Evolutionary conservation across 768 basidiomycete species (phyloP), one percentile per base, ranked within the genome.

Genomic region (Kwoniella dejecticola): DNA sequence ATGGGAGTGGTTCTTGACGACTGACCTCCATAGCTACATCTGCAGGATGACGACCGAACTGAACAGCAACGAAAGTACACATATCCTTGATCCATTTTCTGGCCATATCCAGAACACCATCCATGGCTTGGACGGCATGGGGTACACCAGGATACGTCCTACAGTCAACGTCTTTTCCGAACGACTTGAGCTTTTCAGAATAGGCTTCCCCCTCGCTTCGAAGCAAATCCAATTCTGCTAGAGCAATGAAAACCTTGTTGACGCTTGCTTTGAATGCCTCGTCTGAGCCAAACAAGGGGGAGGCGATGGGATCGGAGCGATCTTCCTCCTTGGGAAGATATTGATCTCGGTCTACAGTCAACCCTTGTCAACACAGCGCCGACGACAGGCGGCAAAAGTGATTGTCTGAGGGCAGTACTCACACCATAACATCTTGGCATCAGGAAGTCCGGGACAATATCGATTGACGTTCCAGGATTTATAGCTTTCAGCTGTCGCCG

Each of bases 341-440:
- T 68, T 64, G 58, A 23, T 64, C 58, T 2, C 63, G 63, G 29
- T 64, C 63, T 64, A n/a, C 6, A 55, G 52, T 7, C 15, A 15
- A 36, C 33, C 33, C 7, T 36, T 7, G 7, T 36, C 33, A 36
- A 36, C 15, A 36, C 33, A n/a, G n/a, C n/a, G 33, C 7, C 33
- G 7, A 36, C 7, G 7, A 36, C 41, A 42, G 10, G 8, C 41
- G 7, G 10, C 5, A 13, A 19, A 19, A 12, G 11, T 42, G 12
- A 17, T 2, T 15, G 12, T 6, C 23, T 4, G 29, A 13, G 30
- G 21, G 10, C 15, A 11, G 1, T 82, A 72, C 29, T 84, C 80
- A 83, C 87, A 90, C 89, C 89, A 90, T 17, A 83, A 66, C 88
- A 90, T 89, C 58, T 86, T 85, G 3, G 66, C 83, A 1, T 84